Base-by-base conservation (phyloP, 495 filamentous ascomycete genomes). In the Evansstolkia leycettana region DNA sequence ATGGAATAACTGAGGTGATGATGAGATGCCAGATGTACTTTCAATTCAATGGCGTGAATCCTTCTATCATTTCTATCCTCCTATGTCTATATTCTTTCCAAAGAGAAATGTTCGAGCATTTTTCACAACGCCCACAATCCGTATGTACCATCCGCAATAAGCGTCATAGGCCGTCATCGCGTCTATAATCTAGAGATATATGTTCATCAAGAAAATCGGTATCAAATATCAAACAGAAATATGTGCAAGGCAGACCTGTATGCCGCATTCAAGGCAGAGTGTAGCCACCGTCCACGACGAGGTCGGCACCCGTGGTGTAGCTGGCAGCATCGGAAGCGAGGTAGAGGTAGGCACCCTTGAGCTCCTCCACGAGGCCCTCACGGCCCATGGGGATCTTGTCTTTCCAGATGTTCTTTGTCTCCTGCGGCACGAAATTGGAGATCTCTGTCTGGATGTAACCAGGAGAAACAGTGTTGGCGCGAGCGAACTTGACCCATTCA, bases 321-420 rank as follows among this genome's bases (percentile, higher is more conserved):
- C 73, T 82, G 17, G 76, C 69, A 2, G 85, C 85, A 58, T 93
- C 85, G 9, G 76, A 82, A 3, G 84, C 85, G 37, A 94, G 58
- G 51, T 89, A 93, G n/a, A 93, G 59, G 48, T 81, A 94, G 4
- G 80, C 82, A 5, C 87, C 87, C 66, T 93, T 93, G 33, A 94
- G 60, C 63, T 94, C 87, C 32, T 72, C 68, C 0, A 75, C 64
- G n/a, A 42, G 43, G 19, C 54, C 60, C 40, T 60, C 58, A 26
- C 60, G 56, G 15, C 82, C 82, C 80, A 93, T 81, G 7, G 85
- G 86, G 24, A 80, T 89, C 67, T 84, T 88, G 38, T 77, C 74
- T 42, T 69, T 73, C 77, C 83, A 87, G 31, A 82, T 69, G 2
- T 71, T 66, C 65, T 86, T 88, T 1, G 70, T 78, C 42, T 82